Evolutionary conservation across 306 rosid genomes (phyloP).

Genomic region (Rosa lucieae): DNA sequence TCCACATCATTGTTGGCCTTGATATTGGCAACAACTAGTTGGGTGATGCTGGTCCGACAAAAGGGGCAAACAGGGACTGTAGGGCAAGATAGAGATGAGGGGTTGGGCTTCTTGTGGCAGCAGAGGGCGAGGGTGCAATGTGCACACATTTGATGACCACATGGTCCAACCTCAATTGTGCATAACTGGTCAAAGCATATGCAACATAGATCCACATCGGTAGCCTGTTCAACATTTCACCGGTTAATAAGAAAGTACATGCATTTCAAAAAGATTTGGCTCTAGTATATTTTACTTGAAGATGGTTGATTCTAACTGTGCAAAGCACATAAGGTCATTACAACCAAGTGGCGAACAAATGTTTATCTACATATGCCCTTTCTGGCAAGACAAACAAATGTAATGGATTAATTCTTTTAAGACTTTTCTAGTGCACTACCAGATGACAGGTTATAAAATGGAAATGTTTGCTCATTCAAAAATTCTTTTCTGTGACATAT

Average conservation of each 20-base stretch:
- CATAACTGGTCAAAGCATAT: slow-evolving; percentile 91
- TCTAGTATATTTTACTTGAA: background rate
- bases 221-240: slow-evolving; percentile 46
- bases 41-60: slow-evolving; percentile 68
- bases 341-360: background rate
- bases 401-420: background rate
- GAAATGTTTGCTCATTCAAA: background rate
- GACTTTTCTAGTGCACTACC: background rate
- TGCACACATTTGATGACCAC: slow-evolving; percentile 96
- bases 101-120: slow-evolving; percentile 83
- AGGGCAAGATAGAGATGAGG: slow-evolving; percentile 34
- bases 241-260: slow-evolving; percentile 15
- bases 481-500: background rate
- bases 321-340: background rate
- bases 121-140: slow-evolving; percentile 82
- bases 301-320: background rate
- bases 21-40: slow-evolving; percentile 59
- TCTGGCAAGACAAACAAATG: background rate
- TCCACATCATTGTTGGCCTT: slow-evolving; percentile 45
- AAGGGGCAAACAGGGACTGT: slow-evolving; percentile 75
- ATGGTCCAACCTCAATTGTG: slow-evolving; percentile 81
- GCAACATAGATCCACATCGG: slow-evolving; percentile 68
- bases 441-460: background rate
- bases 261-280: background rate
- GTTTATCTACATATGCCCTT: background rate